These are phyloP conservation scores for Cupressus sempervirens DNA, from an alignment of 75 land plant genomes.

Conservation along the genomic window DNA sequence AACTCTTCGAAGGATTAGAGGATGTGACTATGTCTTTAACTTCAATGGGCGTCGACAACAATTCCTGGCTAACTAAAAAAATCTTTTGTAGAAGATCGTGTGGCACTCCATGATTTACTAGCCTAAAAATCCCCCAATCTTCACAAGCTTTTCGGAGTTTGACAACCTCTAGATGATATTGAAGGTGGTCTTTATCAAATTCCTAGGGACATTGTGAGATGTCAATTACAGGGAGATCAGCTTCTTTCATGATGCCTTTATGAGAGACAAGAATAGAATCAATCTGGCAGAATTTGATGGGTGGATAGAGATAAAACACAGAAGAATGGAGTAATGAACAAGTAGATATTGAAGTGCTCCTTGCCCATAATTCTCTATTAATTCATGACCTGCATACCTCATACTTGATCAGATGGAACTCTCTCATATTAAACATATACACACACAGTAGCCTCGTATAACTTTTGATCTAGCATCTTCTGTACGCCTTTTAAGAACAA, in stretches of 20 bases:
- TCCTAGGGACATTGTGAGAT: neutral
- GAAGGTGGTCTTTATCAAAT: neutral
- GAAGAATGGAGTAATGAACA: no score
- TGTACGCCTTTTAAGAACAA: no score
- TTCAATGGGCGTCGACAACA: slow-evolving; percentile 35
- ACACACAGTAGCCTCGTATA: no score
- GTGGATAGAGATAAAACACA: no score
- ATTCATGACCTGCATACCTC: no score
- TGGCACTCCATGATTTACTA: slow-evolving; percentile 52
- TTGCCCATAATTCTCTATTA: no score
- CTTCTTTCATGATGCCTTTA: neutral
- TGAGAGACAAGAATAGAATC: no score
- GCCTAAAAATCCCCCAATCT: slow-evolving; percentile 53
- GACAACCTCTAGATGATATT: neutral
- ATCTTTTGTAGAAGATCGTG: slow-evolving; percentile 17
- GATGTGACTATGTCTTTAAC: slow-evolving; percentile 6
- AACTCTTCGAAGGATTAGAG: neutral
- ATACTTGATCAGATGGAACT: no score
- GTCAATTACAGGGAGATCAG: neutral
- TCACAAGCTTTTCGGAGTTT: slow-evolving; percentile 26
- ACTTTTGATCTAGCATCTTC: no score
- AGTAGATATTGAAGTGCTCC: no score
- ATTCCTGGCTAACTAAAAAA: neutral
- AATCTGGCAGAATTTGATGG: no score
- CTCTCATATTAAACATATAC: no score